Evolutionary conservation across 306 rosid genomes (phyloP).

Genomic region (Ormosia emarginata): DNA sequence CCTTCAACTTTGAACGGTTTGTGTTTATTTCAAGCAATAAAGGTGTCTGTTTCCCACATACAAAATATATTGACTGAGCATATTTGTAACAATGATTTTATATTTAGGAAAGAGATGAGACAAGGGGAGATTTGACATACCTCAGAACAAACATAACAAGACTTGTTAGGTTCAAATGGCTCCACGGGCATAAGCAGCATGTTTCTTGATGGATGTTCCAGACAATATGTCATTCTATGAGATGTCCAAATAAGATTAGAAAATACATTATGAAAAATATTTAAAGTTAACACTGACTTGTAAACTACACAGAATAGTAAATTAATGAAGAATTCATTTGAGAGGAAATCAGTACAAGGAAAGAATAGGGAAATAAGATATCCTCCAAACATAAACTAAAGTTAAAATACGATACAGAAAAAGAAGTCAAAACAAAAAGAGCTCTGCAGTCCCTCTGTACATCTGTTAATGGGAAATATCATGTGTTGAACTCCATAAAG

Average conservation of each 20-base stretch:
- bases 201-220: constrained; percentile 85
- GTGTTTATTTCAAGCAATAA: constrained; percentile 83
- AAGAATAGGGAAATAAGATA: background rate
- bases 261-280: background rate
- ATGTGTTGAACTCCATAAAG: background rate
- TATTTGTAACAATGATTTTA: background rate
- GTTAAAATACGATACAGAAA: background rate
- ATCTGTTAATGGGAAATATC: background rate
- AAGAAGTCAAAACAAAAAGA: background rate
- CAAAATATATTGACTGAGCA: constrained; percentile 16
- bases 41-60: constrained; percentile 65
- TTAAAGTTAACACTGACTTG: background rate
- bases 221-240: constrained; percentile 91
- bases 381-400: background rate
- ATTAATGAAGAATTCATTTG: background rate
- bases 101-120: background rate
- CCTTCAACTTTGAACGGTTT: constrained; percentile 68
- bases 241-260: constrained; percentile 12
- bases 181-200: constrained; percentile 96
- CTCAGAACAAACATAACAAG: constrained; percentile 99
- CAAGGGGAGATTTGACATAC: constrained; percentile 27
- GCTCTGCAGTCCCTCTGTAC: background rate
- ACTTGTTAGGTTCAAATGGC: constrained; percentile 88
- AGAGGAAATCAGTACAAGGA: background rate
- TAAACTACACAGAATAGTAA: background rate